A percentile compares a stretch with the other conserved stretches of the same genome.
These are phyloP conservation scores for Deinandra increscens DNA, from an alignment of 129 eudicot species.

Conservation along the genomic window DNA sequence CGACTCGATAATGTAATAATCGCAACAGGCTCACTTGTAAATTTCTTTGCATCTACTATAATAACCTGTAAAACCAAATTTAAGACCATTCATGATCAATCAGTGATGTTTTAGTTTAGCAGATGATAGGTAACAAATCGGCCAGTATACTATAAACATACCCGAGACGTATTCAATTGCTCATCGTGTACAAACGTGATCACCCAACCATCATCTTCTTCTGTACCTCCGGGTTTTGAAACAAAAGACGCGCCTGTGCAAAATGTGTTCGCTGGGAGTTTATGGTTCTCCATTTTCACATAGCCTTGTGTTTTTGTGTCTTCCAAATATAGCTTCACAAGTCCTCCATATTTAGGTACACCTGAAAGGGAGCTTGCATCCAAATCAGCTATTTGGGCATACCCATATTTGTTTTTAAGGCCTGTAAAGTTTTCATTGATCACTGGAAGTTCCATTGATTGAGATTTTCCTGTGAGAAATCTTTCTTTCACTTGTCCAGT, in stretches of 20 bases:
- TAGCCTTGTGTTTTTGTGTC: slow-evolving; percentile 29
- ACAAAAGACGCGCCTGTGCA: slow-evolving; percentile 57
- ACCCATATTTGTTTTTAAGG: slow-evolving; percentile 46
- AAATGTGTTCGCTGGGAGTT: slow-evolving; percentile 40
- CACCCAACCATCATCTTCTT: slow-evolving; percentile 67
- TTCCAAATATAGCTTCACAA: slow-evolving; percentile 52
- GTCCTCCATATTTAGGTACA: slow-evolving; percentile 65
- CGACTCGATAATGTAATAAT: slow-evolving; percentile 38
- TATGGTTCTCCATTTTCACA: slow-evolving; percentile 50
- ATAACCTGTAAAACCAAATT: slow-evolving; percentile 32
- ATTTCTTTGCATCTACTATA: slow-evolving; percentile 42
- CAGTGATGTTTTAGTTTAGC: neutral
- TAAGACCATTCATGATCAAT: neutral
- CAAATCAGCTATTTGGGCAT: slow-evolving; percentile 51
- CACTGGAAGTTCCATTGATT: slow-evolving; percentile 72
- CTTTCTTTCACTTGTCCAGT: slow-evolving; percentile 59
- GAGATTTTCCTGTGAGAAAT: slow-evolving; percentile 44
- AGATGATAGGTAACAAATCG: neutral
- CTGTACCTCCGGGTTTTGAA: slow-evolving; percentile 33
- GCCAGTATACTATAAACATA: slow-evolving; percentile 8
- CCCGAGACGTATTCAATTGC: slow-evolving; percentile 34
- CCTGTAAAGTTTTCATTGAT: slow-evolving; percentile 51
- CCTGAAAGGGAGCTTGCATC: slow-evolving; percentile 58
- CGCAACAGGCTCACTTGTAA: slow-evolving; percentile 42
- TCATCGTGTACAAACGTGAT: slow-evolving; percentile 46